These are phyloP conservation scores for Fusarium newnesense DNA, from an alignment of 2,329 filamentous ascomycete species.

Conservation along the genomic window DNA sequence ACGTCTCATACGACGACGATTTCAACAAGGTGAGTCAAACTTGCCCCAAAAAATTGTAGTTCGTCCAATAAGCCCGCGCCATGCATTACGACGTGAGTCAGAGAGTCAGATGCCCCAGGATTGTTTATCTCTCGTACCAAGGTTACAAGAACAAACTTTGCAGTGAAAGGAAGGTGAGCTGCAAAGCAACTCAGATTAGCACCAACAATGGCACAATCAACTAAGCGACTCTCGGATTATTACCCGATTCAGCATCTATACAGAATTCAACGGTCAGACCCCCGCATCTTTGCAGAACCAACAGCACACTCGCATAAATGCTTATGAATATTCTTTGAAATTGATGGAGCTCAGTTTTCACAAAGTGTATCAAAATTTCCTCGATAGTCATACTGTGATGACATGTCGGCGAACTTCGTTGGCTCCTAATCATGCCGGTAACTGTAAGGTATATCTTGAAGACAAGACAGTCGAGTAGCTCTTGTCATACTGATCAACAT, in stretches of 20 bases:
- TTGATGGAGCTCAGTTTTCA: not conserved
- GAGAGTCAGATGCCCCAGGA: not conserved
- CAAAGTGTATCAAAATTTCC: not conserved
- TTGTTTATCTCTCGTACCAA: not conserved
- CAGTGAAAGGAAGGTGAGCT: constrained; percentile 4
- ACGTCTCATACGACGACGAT: not conserved
- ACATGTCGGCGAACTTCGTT: not conserved
- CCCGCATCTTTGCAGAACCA: not conserved
- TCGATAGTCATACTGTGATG: not conserved
- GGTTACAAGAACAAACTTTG: not conserved
- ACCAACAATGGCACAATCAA: not conserved
- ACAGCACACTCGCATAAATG: not conserved
- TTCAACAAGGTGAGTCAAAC: not conserved
- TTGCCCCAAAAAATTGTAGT: not conserved
- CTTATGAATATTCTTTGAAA: not conserved
- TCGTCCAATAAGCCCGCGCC: not conserved
- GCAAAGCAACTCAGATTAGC: not conserved
- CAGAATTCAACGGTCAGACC: not conserved
- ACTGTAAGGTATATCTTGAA: not conserved
- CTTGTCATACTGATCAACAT: not conserved
- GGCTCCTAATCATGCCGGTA: too few species aligned
- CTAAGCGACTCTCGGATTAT: not conserved
- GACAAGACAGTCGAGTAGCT: not conserved
- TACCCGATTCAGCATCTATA: not conserved
- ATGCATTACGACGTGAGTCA: constrained; percentile 3